Conservation (phyloP, 106 monocot genomes). For the Agapanthus africanus region DNA sequence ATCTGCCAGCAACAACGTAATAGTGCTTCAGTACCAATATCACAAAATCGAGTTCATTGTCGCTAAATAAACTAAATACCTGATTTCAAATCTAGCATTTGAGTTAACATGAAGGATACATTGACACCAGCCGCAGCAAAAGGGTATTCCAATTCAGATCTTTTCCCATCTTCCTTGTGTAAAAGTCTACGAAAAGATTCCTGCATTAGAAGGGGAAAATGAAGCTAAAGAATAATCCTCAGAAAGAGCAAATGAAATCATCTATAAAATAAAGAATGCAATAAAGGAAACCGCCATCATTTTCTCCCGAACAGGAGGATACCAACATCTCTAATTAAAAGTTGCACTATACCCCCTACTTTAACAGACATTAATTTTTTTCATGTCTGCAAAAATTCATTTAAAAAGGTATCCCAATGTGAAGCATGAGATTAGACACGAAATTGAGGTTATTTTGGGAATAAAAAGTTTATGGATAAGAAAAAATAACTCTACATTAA, state of each 20-base stretch:
- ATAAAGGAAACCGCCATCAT: no score
- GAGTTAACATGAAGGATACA: slow-evolving; percentile 78
- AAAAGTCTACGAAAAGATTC: slow-evolving; percentile 61
- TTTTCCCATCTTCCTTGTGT: slow-evolving; percentile 58
- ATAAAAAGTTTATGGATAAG: no score
- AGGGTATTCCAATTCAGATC: slow-evolving; percentile 90
- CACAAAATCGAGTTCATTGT: background rate
- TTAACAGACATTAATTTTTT: no score
- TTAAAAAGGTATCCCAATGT: no score
- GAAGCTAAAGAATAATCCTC: background rate
- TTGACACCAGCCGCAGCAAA: slow-evolving; percentile 91
- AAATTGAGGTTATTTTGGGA: no score
- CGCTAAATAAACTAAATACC: slow-evolving; percentile 15
- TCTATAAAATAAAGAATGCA: no score
- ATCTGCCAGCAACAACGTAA: slow-evolving; percentile 12
- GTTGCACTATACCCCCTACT: no score
- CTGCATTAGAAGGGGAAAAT: slow-evolving; percentile 31
- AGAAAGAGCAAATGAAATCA: background rate
- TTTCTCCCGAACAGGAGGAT: no score
- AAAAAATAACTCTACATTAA: no score
- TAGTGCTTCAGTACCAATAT: background rate
- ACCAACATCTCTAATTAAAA: no score
- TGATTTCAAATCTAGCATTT: slow-evolving; percentile 78
- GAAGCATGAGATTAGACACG: no score
- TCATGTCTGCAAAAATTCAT: no score